Percentiles rank a stretch among this genome's conserved stretches.
These are phyloP conservation scores for Lachnellula arida DNA, from an alignment of 2,329 filamentous ascomycete genomes.

Conservation along the genomic window DNA sequence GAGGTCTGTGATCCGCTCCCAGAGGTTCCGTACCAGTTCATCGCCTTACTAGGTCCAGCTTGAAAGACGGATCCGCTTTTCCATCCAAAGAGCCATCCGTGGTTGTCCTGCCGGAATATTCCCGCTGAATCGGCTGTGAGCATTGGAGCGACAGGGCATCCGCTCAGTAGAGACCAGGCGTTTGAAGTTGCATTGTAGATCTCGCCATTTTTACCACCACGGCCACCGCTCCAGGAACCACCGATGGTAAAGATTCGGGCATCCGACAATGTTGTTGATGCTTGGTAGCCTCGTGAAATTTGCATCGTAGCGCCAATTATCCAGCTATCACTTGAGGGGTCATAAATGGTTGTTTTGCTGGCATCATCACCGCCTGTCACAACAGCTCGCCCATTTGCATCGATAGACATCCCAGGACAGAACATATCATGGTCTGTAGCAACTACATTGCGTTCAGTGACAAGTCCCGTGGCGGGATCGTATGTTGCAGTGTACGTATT, in stretches of 20 bases:
- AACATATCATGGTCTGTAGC: slow-evolving; percentile 52
- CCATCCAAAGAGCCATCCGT: slow-evolving; percentile 40
- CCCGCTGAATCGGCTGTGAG: slow-evolving; percentile 44
- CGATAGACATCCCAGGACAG: slow-evolving; percentile 50
- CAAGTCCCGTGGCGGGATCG: slow-evolving; percentile 25
- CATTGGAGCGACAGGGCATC: slow-evolving; percentile 43
- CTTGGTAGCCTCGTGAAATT: slow-evolving; percentile 49
- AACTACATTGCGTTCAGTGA: slow-evolving; percentile 27
- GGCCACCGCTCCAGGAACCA: slow-evolving; percentile 49
- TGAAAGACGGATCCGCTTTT: slow-evolving; percentile 24
- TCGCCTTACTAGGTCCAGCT: slow-evolving; percentile 34
- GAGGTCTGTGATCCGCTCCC: slow-evolving; percentile 37
- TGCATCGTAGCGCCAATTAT: slow-evolving; percentile 39
- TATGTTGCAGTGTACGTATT: slow-evolving; percentile 32
- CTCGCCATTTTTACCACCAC: slow-evolving; percentile 51
- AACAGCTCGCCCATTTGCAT: slow-evolving; percentile 44
- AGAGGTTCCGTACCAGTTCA: slow-evolving; percentile 52
- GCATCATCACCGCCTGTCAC: slow-evolving; percentile 51
- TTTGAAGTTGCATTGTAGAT: slow-evolving; percentile 43
- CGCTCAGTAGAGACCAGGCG: slow-evolving; percentile 42
- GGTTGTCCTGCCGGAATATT: slow-evolving; percentile 46
- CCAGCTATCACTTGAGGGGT: slow-evolving; percentile 31
- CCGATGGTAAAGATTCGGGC: slow-evolving; percentile 53
- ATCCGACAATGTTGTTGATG: slow-evolving; percentile 45
- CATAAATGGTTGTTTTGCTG: slow-evolving; percentile 43